Conservation (phyloP, 208 protist genomes). For the Leishmania braziliensis region DNA sequence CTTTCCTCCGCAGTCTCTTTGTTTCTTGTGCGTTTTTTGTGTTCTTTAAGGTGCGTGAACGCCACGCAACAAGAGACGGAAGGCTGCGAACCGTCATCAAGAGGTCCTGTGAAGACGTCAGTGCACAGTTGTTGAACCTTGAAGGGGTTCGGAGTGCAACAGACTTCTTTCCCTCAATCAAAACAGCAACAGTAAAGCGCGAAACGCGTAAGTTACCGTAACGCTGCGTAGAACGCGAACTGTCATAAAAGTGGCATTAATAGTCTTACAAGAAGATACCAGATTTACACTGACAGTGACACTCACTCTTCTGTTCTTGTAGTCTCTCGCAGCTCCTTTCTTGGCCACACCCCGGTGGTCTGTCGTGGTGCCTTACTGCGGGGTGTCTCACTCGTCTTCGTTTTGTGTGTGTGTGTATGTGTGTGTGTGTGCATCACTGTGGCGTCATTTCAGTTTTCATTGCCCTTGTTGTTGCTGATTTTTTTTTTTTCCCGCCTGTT, state of each 20-base stretch:
- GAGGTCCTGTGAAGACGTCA: not conserved
- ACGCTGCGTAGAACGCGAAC: not conserved
- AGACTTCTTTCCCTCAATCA: not conserved
- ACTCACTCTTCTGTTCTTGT: not conserved
- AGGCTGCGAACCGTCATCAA: not conserved
- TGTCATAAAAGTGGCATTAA: not conserved
- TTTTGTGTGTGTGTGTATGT: not conserved
- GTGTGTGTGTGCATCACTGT: not conserved
- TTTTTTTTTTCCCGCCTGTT: constrained; percentile 9
- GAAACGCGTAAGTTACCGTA: not conserved
- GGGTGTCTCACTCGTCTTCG: not conserved
- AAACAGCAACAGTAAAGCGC: not conserved
- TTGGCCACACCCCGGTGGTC: not conserved
- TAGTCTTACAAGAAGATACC: not conserved
- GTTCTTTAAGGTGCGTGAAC: not conserved
- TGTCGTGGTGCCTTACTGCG: not conserved
- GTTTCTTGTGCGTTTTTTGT: not conserved
- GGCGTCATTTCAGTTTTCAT: not conserved
- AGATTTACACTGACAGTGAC: not conserved
- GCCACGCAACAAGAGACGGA: not conserved
- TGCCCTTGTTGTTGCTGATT: constrained; percentile 2
- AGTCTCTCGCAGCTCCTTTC: not conserved
- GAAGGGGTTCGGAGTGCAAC: not conserved
- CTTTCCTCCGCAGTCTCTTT: not conserved
- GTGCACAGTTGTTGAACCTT: constrained; percentile 1